Evolutionary conservation across 2,329 filamentous ascomycete genomes (phyloP), one percentile per base, ranked within the genome.

Genomic region (Nigrospora oryzae): DNA sequence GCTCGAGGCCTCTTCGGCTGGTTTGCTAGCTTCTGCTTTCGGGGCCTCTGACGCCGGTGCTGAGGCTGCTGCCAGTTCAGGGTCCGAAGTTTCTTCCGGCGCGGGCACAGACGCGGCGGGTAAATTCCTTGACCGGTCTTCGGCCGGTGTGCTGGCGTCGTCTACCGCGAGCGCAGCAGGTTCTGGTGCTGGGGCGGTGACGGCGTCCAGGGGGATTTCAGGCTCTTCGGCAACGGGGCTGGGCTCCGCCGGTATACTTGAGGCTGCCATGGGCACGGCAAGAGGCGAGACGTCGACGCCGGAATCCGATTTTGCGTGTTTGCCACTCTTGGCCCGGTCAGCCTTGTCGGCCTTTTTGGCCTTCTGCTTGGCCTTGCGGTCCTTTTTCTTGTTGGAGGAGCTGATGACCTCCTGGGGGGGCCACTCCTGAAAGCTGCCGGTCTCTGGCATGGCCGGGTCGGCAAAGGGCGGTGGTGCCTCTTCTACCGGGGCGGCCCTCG

Each of bases 321-420:
- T 28, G 14, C 40, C 37, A 13, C 35, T 19, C 40, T 45, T 46
- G 31, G 40, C 17, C 35, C 46, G 45, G 6, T 44, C 38, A 8
- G 39, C 31, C 44, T 49, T 46, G 14, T 44, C 35, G 17, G 40
- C 46, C 32, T 49, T 47, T 38, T 48, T 46, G 23, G 31, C 28
- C 46, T 49, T 46, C 35, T 46, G 42, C 40, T 47, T 46, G 5
- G 44, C 43, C 34, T 51, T 50, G 30, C 47, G 38, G 36, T 46
- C 46, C 38, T 52, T 44, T 36, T 51, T 53, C 46, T 45, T 52
- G 23, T 28, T 6, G 23, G 23, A 28, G 8, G 23, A 28, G 23
- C 8, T 28, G 23, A 28, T 7, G 23, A 28, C 23, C 5, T 28
- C 23, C 7, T 28, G 23, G 23, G 23, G 23, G 23, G 5, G 7